phyloP scores from a whole-genome alignment of 306 rosid species.

The Spatholobus suberectus region DNA sequence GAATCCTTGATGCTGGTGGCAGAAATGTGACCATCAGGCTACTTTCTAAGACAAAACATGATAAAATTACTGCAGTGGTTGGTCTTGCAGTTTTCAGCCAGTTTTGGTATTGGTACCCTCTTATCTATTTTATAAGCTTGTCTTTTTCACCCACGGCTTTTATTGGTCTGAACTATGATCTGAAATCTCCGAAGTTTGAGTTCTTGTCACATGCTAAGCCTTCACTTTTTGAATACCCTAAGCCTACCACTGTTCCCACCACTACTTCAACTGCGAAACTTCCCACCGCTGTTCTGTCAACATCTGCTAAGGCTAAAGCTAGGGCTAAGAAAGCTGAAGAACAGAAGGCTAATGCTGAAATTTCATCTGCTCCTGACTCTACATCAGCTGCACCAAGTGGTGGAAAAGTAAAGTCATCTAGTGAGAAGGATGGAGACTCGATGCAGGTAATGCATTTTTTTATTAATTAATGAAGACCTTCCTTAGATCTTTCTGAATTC shows the following conservation, averaged over 20 bases:
- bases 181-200: slow-evolving; percentile 90
- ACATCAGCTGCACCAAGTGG: slow-evolving; percentile 56
- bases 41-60: slow-evolving; percentile 94
- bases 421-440: slow-evolving; percentile 86
- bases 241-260: slow-evolving; percentile 81
- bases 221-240: slow-evolving; percentile 93
- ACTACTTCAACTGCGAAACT: slow-evolving; percentile 89
- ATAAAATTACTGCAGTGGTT: slow-evolving; percentile 93
- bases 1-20: slow-evolving; percentile 99
- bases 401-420: slow-evolving; percentile 76
- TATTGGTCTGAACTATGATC: slow-evolving; percentile 87
- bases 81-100: slow-evolving; percentile 99
- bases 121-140: slow-evolving; percentile 88
- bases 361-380: slow-evolving; percentile 62
- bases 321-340: slow-evolving; percentile 98
- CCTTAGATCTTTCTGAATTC: not conserved
- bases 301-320: slow-evolving; percentile 97
- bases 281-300: slow-evolving; percentile 96
- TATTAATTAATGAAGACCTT: slow-evolving; percentile 15
- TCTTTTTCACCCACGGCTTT: slow-evolving; percentile 94
- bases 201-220: slow-evolving; percentile 95
- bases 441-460: slow-evolving; percentile 74
- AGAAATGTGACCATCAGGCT: slow-evolving; percentile 94
- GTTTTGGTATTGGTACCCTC: slow-evolving; percentile 99
- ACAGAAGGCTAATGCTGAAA: slow-evolving; percentile 83